phyloP scores from a whole-genome alignment of 2,329 filamentous ascomycete species.

The Alternaria infectoria region DNA sequence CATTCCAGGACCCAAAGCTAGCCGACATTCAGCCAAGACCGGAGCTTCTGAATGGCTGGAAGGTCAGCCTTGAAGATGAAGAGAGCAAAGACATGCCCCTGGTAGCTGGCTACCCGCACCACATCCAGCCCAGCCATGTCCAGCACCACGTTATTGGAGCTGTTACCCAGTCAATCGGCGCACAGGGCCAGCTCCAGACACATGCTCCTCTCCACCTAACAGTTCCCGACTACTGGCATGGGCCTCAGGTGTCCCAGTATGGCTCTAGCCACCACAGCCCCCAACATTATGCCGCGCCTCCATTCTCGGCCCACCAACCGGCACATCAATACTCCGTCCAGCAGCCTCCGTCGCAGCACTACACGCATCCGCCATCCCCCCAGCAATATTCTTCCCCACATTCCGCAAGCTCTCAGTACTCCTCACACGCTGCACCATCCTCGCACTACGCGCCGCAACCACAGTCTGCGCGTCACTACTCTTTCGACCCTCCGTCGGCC shows the following conservation, averaged over 20 bases:
- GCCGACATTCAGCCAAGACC: slow-evolving; percentile 41
- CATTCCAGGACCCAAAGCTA: slow-evolving; percentile 43
- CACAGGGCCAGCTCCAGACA: slow-evolving; percentile 32
- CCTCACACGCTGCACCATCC: slow-evolving; percentile 21
- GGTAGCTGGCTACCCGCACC: slow-evolving; percentile 36
- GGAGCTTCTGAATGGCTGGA: slow-evolving; percentile 45
- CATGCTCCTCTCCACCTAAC: slow-evolving; percentile 38
- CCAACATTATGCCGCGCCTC: slow-evolving; percentile 34
- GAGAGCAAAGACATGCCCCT: slow-evolving; percentile 45
- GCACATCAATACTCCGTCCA: slow-evolving; percentile 32
- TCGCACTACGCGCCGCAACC: slow-evolving; percentile 29
- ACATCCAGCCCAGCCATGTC: slow-evolving; percentile 35
- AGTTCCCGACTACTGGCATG: slow-evolving; percentile 42
- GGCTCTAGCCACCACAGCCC: slow-evolving; percentile 30
- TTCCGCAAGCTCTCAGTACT: slow-evolving; percentile 25
- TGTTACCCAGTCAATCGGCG: slow-evolving; percentile 28
- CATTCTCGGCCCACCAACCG: slow-evolving; percentile 27
- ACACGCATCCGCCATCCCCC: slow-evolving; percentile 32
- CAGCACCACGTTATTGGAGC: slow-evolving; percentile 34
- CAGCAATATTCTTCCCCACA: slow-evolving; percentile 34
- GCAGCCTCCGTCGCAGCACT: slow-evolving; percentile 28
- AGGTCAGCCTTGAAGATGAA: slow-evolving; percentile 47
- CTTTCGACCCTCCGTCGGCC: slow-evolving; percentile 25
- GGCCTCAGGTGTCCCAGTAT: slow-evolving; percentile 33
- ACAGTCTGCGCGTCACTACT: slow-evolving; percentile 28